Percentiles rank a stretch among this genome's conserved stretches.
Evolutionary conservation across 2,329 filamentous ascomycete species (phyloP).

Genomic region (Aschersonia sp.): DNA sequence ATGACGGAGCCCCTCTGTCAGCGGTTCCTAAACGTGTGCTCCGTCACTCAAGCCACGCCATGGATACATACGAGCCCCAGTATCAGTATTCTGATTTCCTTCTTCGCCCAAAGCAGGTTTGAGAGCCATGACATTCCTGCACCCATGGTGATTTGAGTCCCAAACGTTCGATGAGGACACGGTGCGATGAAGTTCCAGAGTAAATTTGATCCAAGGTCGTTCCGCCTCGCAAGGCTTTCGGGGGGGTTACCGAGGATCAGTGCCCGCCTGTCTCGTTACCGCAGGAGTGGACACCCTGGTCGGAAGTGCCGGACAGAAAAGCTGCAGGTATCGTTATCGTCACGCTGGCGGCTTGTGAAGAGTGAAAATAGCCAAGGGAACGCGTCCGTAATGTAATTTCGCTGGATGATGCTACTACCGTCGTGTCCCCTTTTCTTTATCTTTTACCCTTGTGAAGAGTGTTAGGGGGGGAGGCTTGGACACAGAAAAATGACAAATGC

Average conservation of each 20-base stretch:
- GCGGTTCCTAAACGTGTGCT: conserved; percentile 5
- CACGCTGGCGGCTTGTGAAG: too few relatives aligned
- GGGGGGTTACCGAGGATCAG: background rate
- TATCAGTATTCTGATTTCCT: conserved; percentile 94
- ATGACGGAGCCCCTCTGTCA: conserved; percentile 2
- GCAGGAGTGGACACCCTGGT: conserved; percentile 2
- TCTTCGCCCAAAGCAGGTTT: conserved; percentile 72
- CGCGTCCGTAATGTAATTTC: too few relatives aligned
- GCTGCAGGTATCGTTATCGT: too few relatives aligned
- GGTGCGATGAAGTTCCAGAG: too few relatives aligned
- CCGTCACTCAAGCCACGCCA: background rate
- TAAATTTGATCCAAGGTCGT: background rate
- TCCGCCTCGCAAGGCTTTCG: background rate
- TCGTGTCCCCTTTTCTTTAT: too few relatives aligned
- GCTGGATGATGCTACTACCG: too few relatives aligned
- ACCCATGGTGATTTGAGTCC: conserved; percentile 36
- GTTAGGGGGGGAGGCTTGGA: background rate
- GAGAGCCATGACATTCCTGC: conserved; percentile 56
- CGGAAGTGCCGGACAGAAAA: background rate
- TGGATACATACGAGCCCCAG: conserved; percentile 61
- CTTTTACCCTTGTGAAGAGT: background rate
- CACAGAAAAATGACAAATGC: conserved; percentile 3
- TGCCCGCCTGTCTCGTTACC: background rate
- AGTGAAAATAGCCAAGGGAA: too few relatives aligned
- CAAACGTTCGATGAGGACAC: background rate